Base-by-base conservation (phyloP, 306 rosid species). In the Cucumis cinereus region DNA sequence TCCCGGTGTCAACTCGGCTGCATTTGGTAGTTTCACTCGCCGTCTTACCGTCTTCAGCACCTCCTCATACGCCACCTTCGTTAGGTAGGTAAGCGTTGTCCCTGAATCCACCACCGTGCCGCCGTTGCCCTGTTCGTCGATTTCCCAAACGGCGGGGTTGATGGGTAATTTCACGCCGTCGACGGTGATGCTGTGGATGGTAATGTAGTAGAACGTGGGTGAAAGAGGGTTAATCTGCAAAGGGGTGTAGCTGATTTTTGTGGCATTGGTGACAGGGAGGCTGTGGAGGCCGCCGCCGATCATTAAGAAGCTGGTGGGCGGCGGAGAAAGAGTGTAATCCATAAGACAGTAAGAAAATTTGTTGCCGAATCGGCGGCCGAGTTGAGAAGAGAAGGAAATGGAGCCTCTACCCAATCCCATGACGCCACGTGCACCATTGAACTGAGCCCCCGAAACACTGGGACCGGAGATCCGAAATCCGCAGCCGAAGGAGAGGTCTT, bases 21-120 rank as follows among this genome's bases (percentile, higher is more conserved):
- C 76, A 2, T 50, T 69, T 58, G 88, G 80, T 6, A 73, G 58
- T 60, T 10, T 79, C 50, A 84, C 64, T 50, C 79, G 82, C 82
- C 80, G 81, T 26, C 24, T 77, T 22, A 91, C 77, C 57, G 88
- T 89, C 30, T 85, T 78, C 7, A 89, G 13, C 1, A 92, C 80
- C 10, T 75, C 43, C 30, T 81, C 78, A 79, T 92, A 88, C 30
- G 95, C 95, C 13, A 83, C 79, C 53, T 88, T 89, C 0, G 82
- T 79, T 0, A 92, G 45, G 54, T 88, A 89, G 1, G 87, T 81
- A 7, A 92, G 38, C 7, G 97, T 92, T 0, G 97, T 92, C 7
- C 97, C 97, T 7, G 97, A 89, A 52, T 92, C 97, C 7, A 92
- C 67, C 66, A 92, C 83, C 12, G 95, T 89, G 11, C 97, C 97